Percentiles rank a stretch among this genome's conserved stretches.
Conservation (phyloP, 495 filamentous ascomycete genomes). For the Trichoderma orchidacearum region DNA sequence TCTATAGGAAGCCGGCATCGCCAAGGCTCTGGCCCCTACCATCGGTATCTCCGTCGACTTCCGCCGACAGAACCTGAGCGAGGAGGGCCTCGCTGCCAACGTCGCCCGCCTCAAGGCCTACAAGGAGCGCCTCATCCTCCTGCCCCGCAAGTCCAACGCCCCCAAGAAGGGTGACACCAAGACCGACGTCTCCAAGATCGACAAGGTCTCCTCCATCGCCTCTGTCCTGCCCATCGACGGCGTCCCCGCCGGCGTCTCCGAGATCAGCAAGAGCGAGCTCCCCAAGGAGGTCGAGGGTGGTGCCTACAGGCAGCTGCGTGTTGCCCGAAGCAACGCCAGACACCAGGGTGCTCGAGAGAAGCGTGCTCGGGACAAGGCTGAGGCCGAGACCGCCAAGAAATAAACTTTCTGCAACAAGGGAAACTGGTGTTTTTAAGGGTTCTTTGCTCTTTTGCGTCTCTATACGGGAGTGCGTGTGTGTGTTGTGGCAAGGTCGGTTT, state of each 20-base stretch:
- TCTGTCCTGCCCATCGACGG: constrained; percentile 59
- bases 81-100: constrained; percentile 84
- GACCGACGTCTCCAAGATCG: constrained; percentile 69
- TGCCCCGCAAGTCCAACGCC: constrained; percentile 89
- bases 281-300: constrained; percentile 62
- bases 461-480: neutral
- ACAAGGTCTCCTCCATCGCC: constrained; percentile 47
- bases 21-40: constrained; percentile 84
- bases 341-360: constrained; percentile 77
- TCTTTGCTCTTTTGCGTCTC: constrained; percentile 1
- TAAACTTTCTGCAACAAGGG: constrained; percentile 35
- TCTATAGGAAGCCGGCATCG: constrained; percentile 82
- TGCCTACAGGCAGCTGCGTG: constrained; percentile 74
- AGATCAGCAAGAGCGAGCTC: constrained; percentile 72
- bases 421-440: constrained; percentile 4
- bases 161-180: constrained; percentile 81
- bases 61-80: constrained; percentile 91
- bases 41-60: constrained; percentile 94
- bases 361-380: constrained; percentile 85
- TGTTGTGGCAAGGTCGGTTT: neutral
- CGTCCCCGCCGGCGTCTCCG: constrained; percentile 44
- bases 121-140: constrained; percentile 87
- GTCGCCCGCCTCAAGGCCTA: constrained; percentile 94
- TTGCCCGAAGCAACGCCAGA: constrained; percentile 74
- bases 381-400: constrained; percentile 76